Evolutionary conservation across 208 protist species (phyloP).

Genomic region (Leishmania aethiopica): DNA sequence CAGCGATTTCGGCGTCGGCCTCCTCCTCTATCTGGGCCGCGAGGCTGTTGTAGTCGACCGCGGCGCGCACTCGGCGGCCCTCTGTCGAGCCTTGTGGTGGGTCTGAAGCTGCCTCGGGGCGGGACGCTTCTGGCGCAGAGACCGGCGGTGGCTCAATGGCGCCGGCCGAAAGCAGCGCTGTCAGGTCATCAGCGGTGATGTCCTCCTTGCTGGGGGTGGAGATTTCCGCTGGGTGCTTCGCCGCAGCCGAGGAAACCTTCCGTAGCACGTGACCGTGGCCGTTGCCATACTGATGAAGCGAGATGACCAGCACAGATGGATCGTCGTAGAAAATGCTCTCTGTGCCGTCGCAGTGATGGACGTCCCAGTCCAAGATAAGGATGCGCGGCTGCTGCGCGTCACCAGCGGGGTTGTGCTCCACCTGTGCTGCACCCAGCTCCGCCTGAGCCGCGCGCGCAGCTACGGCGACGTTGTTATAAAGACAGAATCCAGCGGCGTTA

Average conservation of each 20-base stretch:
- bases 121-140: neutral
- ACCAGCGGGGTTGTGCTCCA: neutral
- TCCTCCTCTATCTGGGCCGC: conserved; percentile 52
- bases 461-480: conserved; percentile 93
- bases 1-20: conserved; percentile 47
- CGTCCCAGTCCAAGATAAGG: conserved; percentile 96
- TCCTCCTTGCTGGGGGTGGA: conserved; percentile 25
- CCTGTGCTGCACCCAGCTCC: conserved; percentile 17
- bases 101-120: neutral
- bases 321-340: conserved; percentile 94
- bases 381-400: conserved; percentile 45
- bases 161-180: neutral
- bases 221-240: conserved; percentile 10
- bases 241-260: conserved; percentile 30
- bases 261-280: conserved; percentile 70
- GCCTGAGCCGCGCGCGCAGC: conserved; percentile 83
- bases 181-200: conserved; percentile 13
- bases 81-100: neutral
- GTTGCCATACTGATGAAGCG: conserved; percentile 91
- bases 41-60: conserved; percentile 71
- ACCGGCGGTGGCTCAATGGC: neutral
- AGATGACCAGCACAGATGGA: conserved; percentile 92
- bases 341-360: conserved; percentile 96
- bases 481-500: conserved; percentile 87
- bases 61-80: conserved; percentile 29